A percentile compares a stretch with the other conserved stretches of the same genome.
Evolutionary conservation across 768 basidiomycete species (phyloP).

Genomic region (Lactarius evosmus): DNA sequence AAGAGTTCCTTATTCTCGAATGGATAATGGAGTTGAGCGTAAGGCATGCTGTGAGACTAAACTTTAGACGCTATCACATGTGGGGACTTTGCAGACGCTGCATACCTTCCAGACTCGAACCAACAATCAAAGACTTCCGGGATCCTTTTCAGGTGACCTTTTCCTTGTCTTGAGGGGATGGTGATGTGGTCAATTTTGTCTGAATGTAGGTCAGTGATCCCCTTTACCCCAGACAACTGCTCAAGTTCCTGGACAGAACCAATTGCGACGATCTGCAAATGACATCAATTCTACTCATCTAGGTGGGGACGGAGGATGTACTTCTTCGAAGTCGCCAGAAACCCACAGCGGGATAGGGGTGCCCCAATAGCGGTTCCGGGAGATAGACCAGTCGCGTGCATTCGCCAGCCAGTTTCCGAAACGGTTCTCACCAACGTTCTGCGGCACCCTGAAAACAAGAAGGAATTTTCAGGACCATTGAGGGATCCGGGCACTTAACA

Average conservation of each 20-base stretch:
- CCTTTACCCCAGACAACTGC: constrained; percentile 74
- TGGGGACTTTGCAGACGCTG: neutral
- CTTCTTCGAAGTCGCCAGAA: constrained; percentile 90
- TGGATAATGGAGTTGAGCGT: constrained; percentile 95
- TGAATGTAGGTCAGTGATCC: constrained; percentile 87
- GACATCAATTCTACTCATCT: neutral
- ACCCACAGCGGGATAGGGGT: constrained; percentile 97
- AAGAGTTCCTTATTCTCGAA: constrained; percentile 95
- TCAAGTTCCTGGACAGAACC: constrained; percentile 89
- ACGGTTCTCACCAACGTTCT: constrained; percentile 82
- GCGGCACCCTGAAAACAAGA: constrained; percentile 69
- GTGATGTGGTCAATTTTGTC: constrained; percentile 96
- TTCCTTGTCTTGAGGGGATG: constrained; percentile 88
- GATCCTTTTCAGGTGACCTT: constrained; percentile 81
- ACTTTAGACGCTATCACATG: neutral
- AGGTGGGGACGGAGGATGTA: constrained; percentile 31
- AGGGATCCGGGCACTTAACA: neutral
- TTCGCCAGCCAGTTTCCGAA: constrained; percentile 98
- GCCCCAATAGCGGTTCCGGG: constrained; percentile 99
- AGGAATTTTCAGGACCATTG: neutral
- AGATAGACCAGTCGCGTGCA: constrained; percentile 99
- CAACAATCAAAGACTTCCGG: constrained; percentile 99
- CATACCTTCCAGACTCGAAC: constrained; percentile 98
- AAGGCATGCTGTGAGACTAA: constrained; percentile 83
- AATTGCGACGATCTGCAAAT: constrained; percentile 35